Evolutionary conservation across 179 eudicot genomes (phyloP).

Genomic region (Beta lomatogona): DNA sequence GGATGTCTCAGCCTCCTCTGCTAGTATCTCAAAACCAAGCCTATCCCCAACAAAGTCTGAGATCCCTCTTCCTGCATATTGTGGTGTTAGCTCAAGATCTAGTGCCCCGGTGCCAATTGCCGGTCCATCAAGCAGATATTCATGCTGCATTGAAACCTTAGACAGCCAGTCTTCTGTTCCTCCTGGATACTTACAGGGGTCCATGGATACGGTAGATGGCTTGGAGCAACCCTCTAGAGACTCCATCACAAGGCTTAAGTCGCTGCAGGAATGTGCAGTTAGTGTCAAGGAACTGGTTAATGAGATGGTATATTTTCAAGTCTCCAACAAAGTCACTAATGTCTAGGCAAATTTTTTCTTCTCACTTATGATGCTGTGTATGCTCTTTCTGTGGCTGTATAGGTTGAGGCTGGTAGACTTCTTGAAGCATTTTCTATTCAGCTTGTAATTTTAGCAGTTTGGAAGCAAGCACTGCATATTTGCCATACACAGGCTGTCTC

Average conservation of each 20-base stretch:
- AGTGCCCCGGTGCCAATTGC: constrained; percentile 57
- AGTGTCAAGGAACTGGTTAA: constrained; percentile 75
- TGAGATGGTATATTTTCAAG: constrained; percentile 59
- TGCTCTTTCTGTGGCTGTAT: constrained; percentile 23
- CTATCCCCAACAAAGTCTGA: constrained; percentile 47
- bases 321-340: background rate
- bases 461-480: constrained; percentile 93
- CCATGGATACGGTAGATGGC: constrained; percentile 55
- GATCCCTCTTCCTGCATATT: constrained; percentile 41
- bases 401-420: constrained; percentile 64
- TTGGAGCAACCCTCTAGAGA: constrained; percentile 73
- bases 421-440: constrained; percentile 93
- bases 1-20: constrained; percentile 60
- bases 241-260: constrained; percentile 65
- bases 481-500: constrained; percentile 88
- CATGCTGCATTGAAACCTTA: constrained; percentile 43
- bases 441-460: constrained; percentile 85
- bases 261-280: constrained; percentile 70
- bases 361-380: constrained; percentile 6
- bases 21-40: constrained; percentile 50
- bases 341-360: background rate
- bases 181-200: constrained; percentile 64
- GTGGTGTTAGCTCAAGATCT: constrained; percentile 36
- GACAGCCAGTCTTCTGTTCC: constrained; percentile 75
- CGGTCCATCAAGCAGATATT: constrained; percentile 46